Evolutionary conservation across 73 alveolate genomes (phyloP).

Genomic region (Tetrahymena elliotti): DNA sequence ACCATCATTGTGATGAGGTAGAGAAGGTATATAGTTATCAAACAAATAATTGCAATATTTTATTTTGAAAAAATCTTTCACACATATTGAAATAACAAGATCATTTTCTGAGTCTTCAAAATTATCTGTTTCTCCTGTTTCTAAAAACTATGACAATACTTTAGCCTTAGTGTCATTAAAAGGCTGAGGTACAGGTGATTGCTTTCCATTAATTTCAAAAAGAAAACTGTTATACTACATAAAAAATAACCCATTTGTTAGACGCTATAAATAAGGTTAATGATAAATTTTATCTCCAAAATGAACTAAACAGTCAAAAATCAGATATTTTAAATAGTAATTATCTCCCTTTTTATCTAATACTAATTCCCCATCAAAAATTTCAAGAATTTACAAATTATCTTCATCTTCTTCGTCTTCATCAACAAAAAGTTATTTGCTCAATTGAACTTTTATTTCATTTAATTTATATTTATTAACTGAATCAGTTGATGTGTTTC

Average conservation of each 20-base stretch:
- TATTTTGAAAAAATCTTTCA: constrained; percentile 5
- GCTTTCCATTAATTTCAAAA: background rate
- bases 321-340: background rate
- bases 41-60: background rate
- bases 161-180: constrained; percentile 9
- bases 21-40: constrained; percentile 22
- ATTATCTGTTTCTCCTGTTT: background rate
- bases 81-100: background rate
- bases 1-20: constrained; percentile 72
- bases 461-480: background rate
- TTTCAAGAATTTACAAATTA: background rate
- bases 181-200: background rate
- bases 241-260: background rate
- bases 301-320: constrained; percentile 26
- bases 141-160: background rate
- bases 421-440: background rate
- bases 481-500: constrained; percentile 1
- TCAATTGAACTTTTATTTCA: background rate
- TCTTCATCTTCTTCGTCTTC: background rate
- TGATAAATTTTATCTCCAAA: background rate
- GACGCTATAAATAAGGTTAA: background rate
- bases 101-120: background rate
- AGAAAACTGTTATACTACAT: background rate
- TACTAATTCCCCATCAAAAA: constrained; percentile 29
- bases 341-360: background rate